Evolutionary conservation across 1,139 yeast species (phyloP).

Genomic region (Suhomyces atakaporum): DNA sequence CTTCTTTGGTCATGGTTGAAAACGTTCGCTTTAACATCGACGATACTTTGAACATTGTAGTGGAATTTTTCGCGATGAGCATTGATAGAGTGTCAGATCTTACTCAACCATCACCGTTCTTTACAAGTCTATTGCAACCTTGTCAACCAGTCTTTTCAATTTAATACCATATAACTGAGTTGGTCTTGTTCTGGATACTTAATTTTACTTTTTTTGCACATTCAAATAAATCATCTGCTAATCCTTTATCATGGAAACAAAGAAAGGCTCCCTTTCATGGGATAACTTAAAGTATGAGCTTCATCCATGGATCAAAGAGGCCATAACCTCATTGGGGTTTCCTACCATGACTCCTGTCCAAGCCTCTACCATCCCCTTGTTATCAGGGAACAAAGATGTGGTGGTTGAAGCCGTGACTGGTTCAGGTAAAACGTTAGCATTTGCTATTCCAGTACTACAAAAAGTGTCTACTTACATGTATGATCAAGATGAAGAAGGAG

Average conservation of each 20-base stretch:
- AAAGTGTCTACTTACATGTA: constrained; percentile 44
- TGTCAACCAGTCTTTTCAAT: no score
- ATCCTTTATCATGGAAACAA: constrained; percentile 34
- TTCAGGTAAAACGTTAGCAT: constrained; percentile 92
- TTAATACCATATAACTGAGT: no score
- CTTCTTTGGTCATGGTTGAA: constrained; percentile 11
- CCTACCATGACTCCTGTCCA: constrained; percentile 95
- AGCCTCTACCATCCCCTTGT: constrained; percentile 89
- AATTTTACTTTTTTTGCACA: no score
- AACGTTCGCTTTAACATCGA: constrained; percentile 15
- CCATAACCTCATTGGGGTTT: constrained; percentile 73
- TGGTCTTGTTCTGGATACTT: no score
- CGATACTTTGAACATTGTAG: constrained; percentile 6
- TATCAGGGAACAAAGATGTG: constrained; percentile 88
- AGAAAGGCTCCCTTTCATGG: constrained; percentile 43
- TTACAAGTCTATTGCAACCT: no score
- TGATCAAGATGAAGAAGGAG: constrained; percentile 21
- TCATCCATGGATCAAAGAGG: constrained; percentile 55
- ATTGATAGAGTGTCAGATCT: background rate
- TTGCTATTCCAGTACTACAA: constrained; percentile 79
- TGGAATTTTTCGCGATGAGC: constrained; percentile 4
- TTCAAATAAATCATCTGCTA: no score
- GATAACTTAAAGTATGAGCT: constrained; percentile 35
- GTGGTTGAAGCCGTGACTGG: constrained; percentile 98
- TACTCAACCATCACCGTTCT: constrained; percentile 7